A percentile compares a stretch with the other conserved stretches of the same genome.
These are phyloP conservation scores for Aphanoascus verrucosus DNA, from an alignment of 2,329 filamentous ascomycete genomes.

Conservation along the genomic window DNA sequence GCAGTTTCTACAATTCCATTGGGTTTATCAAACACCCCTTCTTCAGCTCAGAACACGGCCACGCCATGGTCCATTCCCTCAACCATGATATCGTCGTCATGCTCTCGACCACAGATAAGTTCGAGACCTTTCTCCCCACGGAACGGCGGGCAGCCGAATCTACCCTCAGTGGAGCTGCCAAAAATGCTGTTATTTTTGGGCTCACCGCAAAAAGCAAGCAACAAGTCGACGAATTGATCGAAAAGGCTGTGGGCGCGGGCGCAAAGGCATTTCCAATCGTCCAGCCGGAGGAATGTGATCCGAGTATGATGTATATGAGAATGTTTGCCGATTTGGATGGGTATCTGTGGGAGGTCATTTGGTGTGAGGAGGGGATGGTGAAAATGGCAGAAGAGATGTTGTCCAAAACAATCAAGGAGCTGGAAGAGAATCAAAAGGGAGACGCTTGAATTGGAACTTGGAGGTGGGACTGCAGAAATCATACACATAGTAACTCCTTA, in stretches of 20 bases:
- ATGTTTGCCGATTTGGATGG: slow-evolving; percentile 8
- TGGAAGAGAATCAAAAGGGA: neutral
- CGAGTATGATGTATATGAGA: slow-evolving; percentile 2
- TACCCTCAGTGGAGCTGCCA: slow-evolving; percentile 3
- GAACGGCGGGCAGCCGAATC: neutral
- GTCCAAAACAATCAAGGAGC: neutral
- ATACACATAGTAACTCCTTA: no score
- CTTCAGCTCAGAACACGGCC: slow-evolving; percentile 9
- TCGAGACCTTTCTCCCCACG: slow-evolving; percentile 12
- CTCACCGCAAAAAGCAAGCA: slow-evolving; percentile 9
- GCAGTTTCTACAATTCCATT: slow-evolving; percentile 15
- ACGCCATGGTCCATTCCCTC: slow-evolving; percentile 13
- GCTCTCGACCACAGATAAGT: slow-evolving; percentile 11
- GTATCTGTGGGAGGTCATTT: slow-evolving; percentile 6
- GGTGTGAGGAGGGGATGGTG: slow-evolving; percentile 2
- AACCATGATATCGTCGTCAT: slow-evolving; percentile 14
- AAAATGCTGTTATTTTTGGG: slow-evolving; percentile 7
- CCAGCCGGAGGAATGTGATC: neutral
- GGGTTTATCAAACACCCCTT: slow-evolving; percentile 17
- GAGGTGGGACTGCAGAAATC: neutral
- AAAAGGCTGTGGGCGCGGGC: slow-evolving; percentile 6
- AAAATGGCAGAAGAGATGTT: neutral
- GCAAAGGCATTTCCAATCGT: neutral
- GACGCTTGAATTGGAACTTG: neutral
- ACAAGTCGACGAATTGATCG: slow-evolving; percentile 8